These are phyloP conservation scores for Penicillium glabrum DNA, from an alignment of 2,329 filamentous ascomycete species.

Conservation along the genomic window DNA sequence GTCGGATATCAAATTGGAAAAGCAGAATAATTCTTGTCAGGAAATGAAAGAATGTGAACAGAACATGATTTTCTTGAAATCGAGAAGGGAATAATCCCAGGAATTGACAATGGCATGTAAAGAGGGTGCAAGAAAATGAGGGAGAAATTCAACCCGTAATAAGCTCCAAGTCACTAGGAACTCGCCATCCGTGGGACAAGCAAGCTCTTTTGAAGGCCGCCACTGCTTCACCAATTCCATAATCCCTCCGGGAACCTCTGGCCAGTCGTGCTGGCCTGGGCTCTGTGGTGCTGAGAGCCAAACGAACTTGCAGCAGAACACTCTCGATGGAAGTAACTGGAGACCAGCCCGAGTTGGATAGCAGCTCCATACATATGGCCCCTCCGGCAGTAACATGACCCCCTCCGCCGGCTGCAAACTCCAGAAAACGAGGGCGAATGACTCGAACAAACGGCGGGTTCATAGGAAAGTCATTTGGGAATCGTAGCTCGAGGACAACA, in stretches of 20 bases:
- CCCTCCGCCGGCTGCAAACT: conserved; percentile 71
- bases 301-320: conserved; percentile 75
- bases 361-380: conserved; percentile 79
- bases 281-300: conserved; percentile 70
- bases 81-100: too few relatives aligned
- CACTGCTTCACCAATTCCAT: conserved; percentile 69
- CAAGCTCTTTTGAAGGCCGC: conserved; percentile 72
- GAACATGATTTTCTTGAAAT: too few relatives aligned
- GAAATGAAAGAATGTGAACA: too few relatives aligned
- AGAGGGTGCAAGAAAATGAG: too few relatives aligned
- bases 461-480: conserved; percentile 72
- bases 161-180: conserved; percentile 61
- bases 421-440: conserved; percentile 74
- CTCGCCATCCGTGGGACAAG: conserved; percentile 67
- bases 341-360: conserved; percentile 82
- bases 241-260: conserved; percentile 49
- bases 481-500: conserved; percentile 78
- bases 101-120: too few relatives aligned
- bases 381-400: conserved; percentile 84
- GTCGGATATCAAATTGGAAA: too few relatives aligned
- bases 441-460: conserved; percentile 83
- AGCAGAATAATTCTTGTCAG: too few relatives aligned
- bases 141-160: neutral
- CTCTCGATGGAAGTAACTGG: conserved; percentile 72
- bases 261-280: conserved; percentile 71